Percentiles rank a stretch among this genome's conserved stretches.
These are phyloP conservation scores for Kwoniella bestiolae DNA, from an alignment of 768 basidiomycete species.

Conservation along the genomic window DNA sequence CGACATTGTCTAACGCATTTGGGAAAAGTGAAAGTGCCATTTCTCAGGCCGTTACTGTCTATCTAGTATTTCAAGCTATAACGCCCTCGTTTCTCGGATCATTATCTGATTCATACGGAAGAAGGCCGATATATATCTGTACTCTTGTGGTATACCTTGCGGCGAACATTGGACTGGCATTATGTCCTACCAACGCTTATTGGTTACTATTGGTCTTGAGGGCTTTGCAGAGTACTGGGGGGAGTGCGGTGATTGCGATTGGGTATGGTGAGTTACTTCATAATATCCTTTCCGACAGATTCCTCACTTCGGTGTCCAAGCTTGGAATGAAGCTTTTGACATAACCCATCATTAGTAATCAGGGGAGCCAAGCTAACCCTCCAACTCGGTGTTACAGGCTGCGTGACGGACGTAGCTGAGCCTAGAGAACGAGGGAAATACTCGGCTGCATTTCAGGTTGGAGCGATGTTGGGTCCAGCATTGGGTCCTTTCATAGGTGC, in stretches of 20 bases:
- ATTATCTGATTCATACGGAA: constrained; percentile 61
- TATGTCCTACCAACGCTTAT: constrained; percentile 67
- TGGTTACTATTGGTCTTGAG: constrained; percentile 81
- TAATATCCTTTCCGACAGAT: constrained; percentile 61
- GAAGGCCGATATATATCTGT: constrained; percentile 58
- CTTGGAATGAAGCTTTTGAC: no score
- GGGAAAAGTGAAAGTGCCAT: constrained; percentile 71
- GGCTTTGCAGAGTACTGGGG: constrained; percentile 64
- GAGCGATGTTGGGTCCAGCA: constrained; percentile 42
- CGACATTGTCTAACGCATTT: constrained; percentile 68
- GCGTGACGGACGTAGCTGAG: constrained; percentile 76
- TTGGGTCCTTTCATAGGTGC: constrained; percentile 27
- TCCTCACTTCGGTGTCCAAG: constrained; percentile 71
- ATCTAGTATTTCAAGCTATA: constrained; percentile 61
- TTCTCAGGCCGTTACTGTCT: constrained; percentile 78
- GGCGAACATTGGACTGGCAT: constrained; percentile 69
- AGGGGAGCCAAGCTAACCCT: no score
- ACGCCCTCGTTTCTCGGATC: constrained; percentile 70
- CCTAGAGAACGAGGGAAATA: constrained; percentile 75
- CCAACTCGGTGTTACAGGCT: no score
- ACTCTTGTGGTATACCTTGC: constrained; percentile 69
- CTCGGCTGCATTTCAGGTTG: constrained; percentile 66
- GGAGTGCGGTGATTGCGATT: constrained; percentile 15
- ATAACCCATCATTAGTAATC: no score
- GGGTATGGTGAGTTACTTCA: constrained; percentile 68